phyloP scores from a whole-genome alignment of 768 basidiomycete species.

The Paxillus involutus region DNA sequence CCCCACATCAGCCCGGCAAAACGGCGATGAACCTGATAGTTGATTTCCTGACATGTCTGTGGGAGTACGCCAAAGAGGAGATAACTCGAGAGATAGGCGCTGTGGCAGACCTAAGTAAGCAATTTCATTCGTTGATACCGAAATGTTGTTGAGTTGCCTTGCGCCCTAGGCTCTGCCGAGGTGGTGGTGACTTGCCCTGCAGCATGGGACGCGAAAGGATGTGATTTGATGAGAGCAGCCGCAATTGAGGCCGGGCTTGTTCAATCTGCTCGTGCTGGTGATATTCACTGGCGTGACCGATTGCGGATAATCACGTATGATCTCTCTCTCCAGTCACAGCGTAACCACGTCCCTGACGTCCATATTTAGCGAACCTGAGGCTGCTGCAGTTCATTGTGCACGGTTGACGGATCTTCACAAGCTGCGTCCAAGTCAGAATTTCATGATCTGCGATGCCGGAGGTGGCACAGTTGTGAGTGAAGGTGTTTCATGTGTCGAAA shows the following conservation, averaged over 20 bases:
- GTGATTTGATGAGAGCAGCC: conserved; percentile 82
- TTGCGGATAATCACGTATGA: conserved; percentile 75
- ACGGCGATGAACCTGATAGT: conserved; percentile 75
- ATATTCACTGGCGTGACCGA: conserved; percentile 76
- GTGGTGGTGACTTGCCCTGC: conserved; percentile 88
- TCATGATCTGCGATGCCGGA: conserved; percentile 91
- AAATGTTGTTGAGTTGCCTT: background rate
- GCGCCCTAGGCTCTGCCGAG: conserved; percentile 66
- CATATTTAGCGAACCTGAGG: conserved; percentile 61
- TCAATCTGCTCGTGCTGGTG: conserved; percentile 65
- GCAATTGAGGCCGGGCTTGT: conserved; percentile 83
- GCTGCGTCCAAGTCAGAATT: conserved; percentile 77
- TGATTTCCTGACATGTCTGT: conserved; percentile 80
- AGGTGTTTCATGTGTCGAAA: conserved; percentile 6
- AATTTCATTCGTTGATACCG: background rate
- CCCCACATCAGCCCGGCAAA: conserved; percentile 61
- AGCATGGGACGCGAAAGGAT: conserved; percentile 87
- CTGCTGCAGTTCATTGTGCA: conserved; percentile 89
- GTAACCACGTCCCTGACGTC: background rate
- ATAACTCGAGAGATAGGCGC: conserved; percentile 86
- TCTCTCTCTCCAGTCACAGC: conserved; percentile 5
- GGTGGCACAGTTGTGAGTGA: conserved; percentile 69
- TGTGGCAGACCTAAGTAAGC: conserved; percentile 80
- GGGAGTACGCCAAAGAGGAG: conserved; percentile 85
- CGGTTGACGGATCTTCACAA: conserved; percentile 79